phyloP scores from a whole-genome alignment of 495 filamentous ascomycete species.

The Aspergillus bertholletiae region DNA sequence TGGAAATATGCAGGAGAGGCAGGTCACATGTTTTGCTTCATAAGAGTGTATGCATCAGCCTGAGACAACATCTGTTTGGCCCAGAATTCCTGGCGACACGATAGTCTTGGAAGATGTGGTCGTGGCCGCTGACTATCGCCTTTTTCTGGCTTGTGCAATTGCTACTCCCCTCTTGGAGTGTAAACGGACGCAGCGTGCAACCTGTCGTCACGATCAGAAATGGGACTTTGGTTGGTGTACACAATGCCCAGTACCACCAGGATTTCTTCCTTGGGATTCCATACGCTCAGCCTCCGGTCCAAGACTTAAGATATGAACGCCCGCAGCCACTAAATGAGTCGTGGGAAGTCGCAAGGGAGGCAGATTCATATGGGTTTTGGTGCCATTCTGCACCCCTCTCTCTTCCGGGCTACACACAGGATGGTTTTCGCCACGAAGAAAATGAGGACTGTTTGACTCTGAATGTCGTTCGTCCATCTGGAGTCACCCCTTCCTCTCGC shows the following conservation, averaged over 20 bases:
- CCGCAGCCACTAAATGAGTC: slow-evolving; percentile 17
- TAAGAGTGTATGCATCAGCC: neutral
- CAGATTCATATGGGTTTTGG: slow-evolving; percentile 30
- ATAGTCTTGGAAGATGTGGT: neutral
- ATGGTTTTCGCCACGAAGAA: slow-evolving; percentile 8
- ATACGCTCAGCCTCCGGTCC: slow-evolving; percentile 40
- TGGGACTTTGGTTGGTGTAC: slow-evolving; percentile 36
- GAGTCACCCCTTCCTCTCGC: slow-evolving; percentile 6
- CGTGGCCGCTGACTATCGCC: neutral
- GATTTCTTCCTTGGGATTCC: slow-evolving; percentile 48
- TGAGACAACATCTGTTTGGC: too few relatives aligned
- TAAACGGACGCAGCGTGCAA: neutral
- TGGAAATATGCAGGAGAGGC: neutral
- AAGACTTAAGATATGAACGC: slow-evolving; percentile 12
- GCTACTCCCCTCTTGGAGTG: neutral
- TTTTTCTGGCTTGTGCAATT: neutral
- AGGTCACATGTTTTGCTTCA: neutral
- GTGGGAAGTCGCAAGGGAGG: slow-evolving; percentile 20
- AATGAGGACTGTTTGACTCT: slow-evolving; percentile 46
- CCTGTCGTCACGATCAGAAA: slow-evolving; percentile 22
- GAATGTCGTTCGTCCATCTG: slow-evolving; percentile 40
- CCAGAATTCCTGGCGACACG: too few relatives aligned
- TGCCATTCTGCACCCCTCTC: slow-evolving; percentile 36
- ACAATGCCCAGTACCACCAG: slow-evolving; percentile 34
- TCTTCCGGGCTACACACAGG: neutral